Base-by-base conservation (phyloP, 2,329 filamentous ascomycete genomes). In the Xylaria sp. region DNA sequence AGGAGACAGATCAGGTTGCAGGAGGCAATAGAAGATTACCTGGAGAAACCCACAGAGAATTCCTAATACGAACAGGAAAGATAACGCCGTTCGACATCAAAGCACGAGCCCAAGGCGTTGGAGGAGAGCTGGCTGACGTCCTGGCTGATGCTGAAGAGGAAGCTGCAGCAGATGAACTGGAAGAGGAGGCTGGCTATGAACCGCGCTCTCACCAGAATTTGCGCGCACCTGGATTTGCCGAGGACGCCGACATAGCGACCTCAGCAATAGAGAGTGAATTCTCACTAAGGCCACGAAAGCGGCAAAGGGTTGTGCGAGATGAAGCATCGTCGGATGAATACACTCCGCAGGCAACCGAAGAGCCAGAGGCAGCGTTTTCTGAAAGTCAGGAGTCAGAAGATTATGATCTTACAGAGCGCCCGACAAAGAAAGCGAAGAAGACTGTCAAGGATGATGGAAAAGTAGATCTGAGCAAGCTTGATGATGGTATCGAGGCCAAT, bases 71-170 rank as follows among this genome's bases (percentile, higher is more conserved):
- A 34, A 99, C 95, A 0, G 96, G 96, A 70, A 98, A 98, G 82
- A 98, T 99, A 74, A 99, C 96, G 0, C 96, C 96, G 0, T 99
- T 99, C 77, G 92, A 91, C 72, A 88, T 97, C 74, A 89, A 89
- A 32, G 86, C 88, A n/a, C 83, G 90, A 1, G 85, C 85, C 3
- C 84, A 88, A 34, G 89, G 87, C 2, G 85, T 90, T 2, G 86
- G 90, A 54, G 91, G 91, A 1, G 91, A 90, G 69, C 84, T 97
- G 18, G 91, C 92, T 12, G 90, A 94, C 76, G 91, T 91, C 1
- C 87, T 97, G 68, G 83, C 94, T 15, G 93, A 97, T 78, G 94
- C 92, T 0, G 94, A 97, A 77, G 91, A 94, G 66, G 92, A 92
- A 86, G 82, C 89, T 28, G 84, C 83, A 12, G 82, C 84, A 13